These are phyloP conservation scores for Lophium mytilinum DNA, from an alignment of 495 filamentous ascomycete genomes.

Conservation along the genomic window DNA sequence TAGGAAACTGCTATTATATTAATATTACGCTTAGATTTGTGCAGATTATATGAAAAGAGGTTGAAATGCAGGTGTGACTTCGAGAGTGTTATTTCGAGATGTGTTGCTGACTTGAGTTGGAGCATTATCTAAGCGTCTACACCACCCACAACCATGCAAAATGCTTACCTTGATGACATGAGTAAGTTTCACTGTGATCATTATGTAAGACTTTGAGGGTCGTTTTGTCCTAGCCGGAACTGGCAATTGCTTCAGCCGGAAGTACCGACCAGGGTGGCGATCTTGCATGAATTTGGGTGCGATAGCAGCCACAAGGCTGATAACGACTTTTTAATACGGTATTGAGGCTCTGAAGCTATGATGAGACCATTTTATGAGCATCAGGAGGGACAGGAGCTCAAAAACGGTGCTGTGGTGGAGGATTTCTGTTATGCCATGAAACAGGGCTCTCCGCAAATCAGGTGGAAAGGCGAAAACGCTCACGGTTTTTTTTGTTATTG, in stretches of 20 bases:
- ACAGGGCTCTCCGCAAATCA: background rate
- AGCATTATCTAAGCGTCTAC: background rate
- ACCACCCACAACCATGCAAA: background rate
- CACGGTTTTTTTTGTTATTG: background rate
- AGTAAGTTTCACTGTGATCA: background rate
- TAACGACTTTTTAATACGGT: background rate
- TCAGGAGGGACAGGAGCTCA: background rate
- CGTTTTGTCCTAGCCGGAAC: background rate
- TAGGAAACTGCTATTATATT: background rate
- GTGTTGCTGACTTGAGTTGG: too few species aligned
- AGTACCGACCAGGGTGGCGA: background rate
- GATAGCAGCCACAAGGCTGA: background rate
- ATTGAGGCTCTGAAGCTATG: background rate
- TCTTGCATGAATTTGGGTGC: background rate
- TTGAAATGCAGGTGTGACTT: background rate
- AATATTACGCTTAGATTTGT: background rate
- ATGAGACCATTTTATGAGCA: background rate
- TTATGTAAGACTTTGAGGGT: background rate
- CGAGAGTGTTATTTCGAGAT: background rate
- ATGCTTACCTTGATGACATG: background rate
- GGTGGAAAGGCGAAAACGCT: background rate
- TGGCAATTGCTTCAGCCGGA: background rate
- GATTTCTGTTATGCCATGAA: background rate
- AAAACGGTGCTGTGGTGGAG: background rate
- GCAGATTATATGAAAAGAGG: background rate